Conservation (phyloP, 345 rosid species). For the Eutrema heterophyllum region DNA sequence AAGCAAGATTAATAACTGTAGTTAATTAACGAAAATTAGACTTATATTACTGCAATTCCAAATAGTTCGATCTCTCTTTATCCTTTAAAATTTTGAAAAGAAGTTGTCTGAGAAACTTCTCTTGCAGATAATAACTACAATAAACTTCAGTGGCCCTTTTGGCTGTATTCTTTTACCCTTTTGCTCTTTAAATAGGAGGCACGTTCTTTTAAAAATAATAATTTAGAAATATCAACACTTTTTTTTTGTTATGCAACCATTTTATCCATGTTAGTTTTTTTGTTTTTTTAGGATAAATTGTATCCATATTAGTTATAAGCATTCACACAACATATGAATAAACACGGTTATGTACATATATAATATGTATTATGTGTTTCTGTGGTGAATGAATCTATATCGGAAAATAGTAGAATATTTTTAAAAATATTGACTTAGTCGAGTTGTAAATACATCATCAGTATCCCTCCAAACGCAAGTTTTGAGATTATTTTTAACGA, state of each 20-base stretch:
- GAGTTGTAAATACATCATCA: neutral
- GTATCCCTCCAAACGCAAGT: neutral
- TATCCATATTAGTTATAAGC: neutral
- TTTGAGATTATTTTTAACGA: neutral
- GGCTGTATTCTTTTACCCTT: neutral
- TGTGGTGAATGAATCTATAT: neutral
- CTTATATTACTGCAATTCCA: neutral
- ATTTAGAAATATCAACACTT: neutral
- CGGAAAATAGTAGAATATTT: neutral
- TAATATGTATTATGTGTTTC: too few relatives aligned
- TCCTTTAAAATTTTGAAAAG: neutral
- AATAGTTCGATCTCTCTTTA: neutral
- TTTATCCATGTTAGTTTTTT: neutral
- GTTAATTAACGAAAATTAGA: too few relatives aligned
- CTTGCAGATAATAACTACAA: neutral
- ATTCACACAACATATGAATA: neutral
- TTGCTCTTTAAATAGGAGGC: neutral
- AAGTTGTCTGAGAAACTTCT: constrained; percentile 9
- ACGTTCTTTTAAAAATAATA: neutral
- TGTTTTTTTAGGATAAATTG: too few relatives aligned
- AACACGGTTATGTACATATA: neutral
- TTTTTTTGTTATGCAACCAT: neutral
- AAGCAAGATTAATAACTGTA: neutral
- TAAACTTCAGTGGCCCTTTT: constrained; percentile 16
- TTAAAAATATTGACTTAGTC: neutral